Base-by-base conservation (phyloP, 768 basidiomycete genomes). In the Kwoniella pini region DNA sequence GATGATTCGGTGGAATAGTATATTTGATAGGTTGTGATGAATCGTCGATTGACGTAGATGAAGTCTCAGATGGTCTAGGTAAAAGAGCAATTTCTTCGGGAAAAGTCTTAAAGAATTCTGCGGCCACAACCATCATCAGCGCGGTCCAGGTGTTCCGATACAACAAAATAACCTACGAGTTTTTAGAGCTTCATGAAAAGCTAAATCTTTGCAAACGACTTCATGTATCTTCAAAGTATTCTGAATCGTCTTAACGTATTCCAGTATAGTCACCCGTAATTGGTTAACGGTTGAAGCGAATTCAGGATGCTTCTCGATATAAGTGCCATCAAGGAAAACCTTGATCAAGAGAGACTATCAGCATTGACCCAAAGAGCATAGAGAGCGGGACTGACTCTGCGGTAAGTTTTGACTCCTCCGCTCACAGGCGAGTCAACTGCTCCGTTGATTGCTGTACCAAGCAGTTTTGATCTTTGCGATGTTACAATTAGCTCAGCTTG, bases 141-240 rank as follows among this genome's bases (percentile, higher is more conserved):
- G 39, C 24, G n/a, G n/a, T n/a, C n/a, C n/a, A n/a, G n/a, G n/a
- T n/a, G n/a, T n/a, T n/a, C n/a, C n/a, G n/a, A n/a, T n/a, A n/a
- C n/a, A 36, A 6, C 13, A 15, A 43, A 10, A 12, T 1, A 1
- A 76, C 78, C 58, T 30, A 80, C 79, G 79, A 49, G 65, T 65
- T 74, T 90, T 87, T 44, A 98, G 82, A 0, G 91, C 91, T 60
- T 88, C 87, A 74, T 98, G 94, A 83, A 97, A 97, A 4, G 86
- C 84, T n/a, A 88, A 80, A 84, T 96, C 95, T 75, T 93, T 91
- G 73, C 91, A 93, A 28, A 95, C 80, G 44, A 85, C 83, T 1
- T 86, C 86, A 73, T 98, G 93, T 4, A 97, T 82, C 67, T 85
- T 85, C 54, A 97, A 82, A 72, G 91, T 93, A 54, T 84, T 85